phyloP scores from a whole-genome alignment of 1,139 yeast genomes.

The Kazachstania sp. region DNA sequence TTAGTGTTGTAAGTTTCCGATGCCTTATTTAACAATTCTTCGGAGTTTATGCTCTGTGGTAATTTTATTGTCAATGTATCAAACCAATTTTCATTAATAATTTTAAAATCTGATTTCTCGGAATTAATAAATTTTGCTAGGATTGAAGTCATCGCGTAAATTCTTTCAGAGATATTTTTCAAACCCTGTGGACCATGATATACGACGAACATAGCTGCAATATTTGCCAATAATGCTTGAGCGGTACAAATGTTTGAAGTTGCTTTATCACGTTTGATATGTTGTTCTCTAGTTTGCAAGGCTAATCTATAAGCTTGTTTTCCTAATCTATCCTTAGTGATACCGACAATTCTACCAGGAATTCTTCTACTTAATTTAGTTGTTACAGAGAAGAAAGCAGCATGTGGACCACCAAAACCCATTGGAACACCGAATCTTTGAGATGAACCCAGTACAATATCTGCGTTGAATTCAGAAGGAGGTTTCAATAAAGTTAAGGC shows the following conservation, averaged over 20 bases:
- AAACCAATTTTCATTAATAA: constrained; percentile 58
- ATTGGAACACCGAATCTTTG: constrained; percentile 97
- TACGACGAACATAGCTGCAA: constrained; percentile 91
- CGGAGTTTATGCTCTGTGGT: constrained; percentile 40
- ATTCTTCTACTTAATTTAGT: constrained; percentile 77
- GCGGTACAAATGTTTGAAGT: constrained; percentile 97
- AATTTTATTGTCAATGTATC: constrained; percentile 76
- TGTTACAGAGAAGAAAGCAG: constrained; percentile 88
- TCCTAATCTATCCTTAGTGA: constrained; percentile 85
- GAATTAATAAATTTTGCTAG: constrained; percentile 51
- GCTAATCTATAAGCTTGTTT: constrained; percentile 85
- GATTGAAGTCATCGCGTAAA: constrained; percentile 64
- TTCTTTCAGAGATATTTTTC: constrained; percentile 66
- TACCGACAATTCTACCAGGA: constrained; percentile 94
- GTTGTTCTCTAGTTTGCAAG: constrained; percentile 95
- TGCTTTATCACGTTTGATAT: constrained; percentile 93
- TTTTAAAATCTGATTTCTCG: constrained; percentile 37
- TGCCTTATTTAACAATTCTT: constrained; percentile 50
- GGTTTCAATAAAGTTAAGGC: constrained; percentile 81
- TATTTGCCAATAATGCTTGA: constrained; percentile 90
- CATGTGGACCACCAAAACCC: constrained; percentile 98
- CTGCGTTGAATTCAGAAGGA: constrained; percentile 83
- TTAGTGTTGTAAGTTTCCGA: constrained; percentile 59
- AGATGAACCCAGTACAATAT: constrained; percentile 83
- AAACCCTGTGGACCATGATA: constrained; percentile 96